Evolutionary conservation across 805 yeast genomes (phyloP), one percentile per base, ranked within the genome.

Genomic region (Jamesozyma lodderae): DNA sequence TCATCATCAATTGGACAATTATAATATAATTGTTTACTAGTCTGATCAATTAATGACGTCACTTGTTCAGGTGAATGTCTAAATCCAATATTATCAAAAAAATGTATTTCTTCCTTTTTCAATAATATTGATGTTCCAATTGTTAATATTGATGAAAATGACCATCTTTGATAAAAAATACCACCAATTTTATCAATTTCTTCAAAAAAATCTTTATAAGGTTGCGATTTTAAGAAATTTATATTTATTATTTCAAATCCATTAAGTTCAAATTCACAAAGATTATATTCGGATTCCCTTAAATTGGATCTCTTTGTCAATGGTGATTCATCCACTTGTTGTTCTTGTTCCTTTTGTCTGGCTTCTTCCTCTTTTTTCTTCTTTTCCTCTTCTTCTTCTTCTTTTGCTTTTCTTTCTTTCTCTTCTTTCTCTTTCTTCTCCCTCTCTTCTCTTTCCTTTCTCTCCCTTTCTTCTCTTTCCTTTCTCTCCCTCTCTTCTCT

Each of bases 231-330:
- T 73, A 81, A 83, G 54, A 85, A 75, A 37, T 75, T 70, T 60
- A 86, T 68, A 43, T 71, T 69, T 6, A 78, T 92, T 43, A 85
- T 73, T 59, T 85, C 94, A 55, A 84, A 81, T n/a, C n/a, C n/a
- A 61, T 75, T 77, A 30, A 85, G 72, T 84, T 87, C 81, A 68
- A 82, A 80, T 59, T 84, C 92, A 58, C 95, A 85, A n/a, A n/a
- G n/a, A n/a, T n/a, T n/a, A n/a, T n/a, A n/a, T n/a, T n/a, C n/a
- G n/a, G n/a, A n/a, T n/a, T n/a, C n/a, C n/a, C n/a, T n/a, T n/a
- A n/a, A n/a, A n/a, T n/a, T n/a, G n/a, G n/a, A n/a, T n/a, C n/a
- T n/a, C n/a, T n/a, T n/a, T n/a, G n/a, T n/a, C n/a, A n/a, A n/a
- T n/a, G n/a, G n/a, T n/a, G n/a, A n/a, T n/a, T n/a, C n/a, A n/a